Percentiles rank a stretch among this genome's conserved stretches.
These are phyloP conservation scores for Mycosphaerella sp. DNA, from an alignment of 2,329 filamentous ascomycete genomes.

Conservation along the genomic window DNA sequence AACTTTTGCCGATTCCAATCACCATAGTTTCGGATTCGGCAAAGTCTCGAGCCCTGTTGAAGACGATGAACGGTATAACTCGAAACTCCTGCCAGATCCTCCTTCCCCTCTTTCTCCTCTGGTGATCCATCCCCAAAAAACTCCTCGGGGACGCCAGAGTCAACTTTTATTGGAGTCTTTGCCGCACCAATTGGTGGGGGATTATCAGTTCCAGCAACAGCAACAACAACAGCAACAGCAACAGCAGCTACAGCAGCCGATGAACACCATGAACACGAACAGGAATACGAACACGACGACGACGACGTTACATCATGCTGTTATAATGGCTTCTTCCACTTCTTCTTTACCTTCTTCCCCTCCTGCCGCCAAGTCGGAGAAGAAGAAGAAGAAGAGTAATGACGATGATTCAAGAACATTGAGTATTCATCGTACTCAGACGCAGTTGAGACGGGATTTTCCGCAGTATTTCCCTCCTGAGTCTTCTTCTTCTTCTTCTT, in stretches of 20 bases:
- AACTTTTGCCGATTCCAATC: too few relatives aligned
- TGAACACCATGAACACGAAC: too few relatives aligned
- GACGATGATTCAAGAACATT: not conserved
- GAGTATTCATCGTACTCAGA: conserved; percentile 4
- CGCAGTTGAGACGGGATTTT: not conserved
- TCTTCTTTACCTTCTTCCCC: too few relatives aligned
- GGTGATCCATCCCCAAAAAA: not conserved
- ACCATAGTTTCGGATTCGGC: not conserved
- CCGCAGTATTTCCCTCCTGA: conserved; percentile 3
- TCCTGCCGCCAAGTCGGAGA: too few relatives aligned
- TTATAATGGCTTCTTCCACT: not conserved
- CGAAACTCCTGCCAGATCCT: too few relatives aligned
- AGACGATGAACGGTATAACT: too few relatives aligned
- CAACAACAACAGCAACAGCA: too few relatives aligned
- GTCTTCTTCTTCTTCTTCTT: not conserved
- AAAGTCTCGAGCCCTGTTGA: not conserved
- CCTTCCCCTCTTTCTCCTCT: too few relatives aligned
- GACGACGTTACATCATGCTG: conserved; percentile 2
- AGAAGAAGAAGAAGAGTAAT: not conserved
- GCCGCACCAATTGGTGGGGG: not conserved
- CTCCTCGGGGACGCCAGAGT: not conserved
- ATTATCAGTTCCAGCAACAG: not conserved
- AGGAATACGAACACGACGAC: too few relatives aligned
- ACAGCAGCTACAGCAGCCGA: too few relatives aligned
- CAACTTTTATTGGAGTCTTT: conserved; percentile 1